phyloP scores from a whole-genome alignment of 805 yeast genomes.

The Ascoidea rubescens region DNA sequence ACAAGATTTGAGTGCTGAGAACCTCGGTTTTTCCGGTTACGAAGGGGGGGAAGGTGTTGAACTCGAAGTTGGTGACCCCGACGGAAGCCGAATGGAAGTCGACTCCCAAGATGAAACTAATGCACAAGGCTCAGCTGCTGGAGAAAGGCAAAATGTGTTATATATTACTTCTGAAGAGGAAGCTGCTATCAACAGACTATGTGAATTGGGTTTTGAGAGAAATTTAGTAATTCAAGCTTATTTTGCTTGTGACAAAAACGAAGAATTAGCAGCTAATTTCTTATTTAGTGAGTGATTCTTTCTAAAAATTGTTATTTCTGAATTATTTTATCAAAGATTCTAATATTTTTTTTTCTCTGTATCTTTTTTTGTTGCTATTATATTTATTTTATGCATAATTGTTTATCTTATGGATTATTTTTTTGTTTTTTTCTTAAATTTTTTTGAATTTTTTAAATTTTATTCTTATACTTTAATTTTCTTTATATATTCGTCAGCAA shows the following conservation, averaged over 20 bases:
- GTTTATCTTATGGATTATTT: not conserved
- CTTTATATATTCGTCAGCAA: too few relatives aligned
- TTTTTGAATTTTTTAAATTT: too few relatives aligned
- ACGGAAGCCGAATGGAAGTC: conserved; percentile 10
- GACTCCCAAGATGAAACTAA: conserved; percentile 17
- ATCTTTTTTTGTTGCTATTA: not conserved
- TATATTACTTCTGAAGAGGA: conserved; percentile 70
- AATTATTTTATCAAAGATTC: not conserved
- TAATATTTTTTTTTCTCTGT: not conserved
- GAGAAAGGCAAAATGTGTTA: conserved; percentile 32
- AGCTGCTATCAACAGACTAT: conserved; percentile 76
- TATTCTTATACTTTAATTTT: too few relatives aligned
- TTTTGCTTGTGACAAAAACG: conserved; percentile 96
- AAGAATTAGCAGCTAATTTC: conserved; percentile 90
- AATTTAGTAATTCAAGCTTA: conserved; percentile 81
- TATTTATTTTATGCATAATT: not conserved
- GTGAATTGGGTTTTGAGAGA: conserved; percentile 89
- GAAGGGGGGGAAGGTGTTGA: conserved; percentile 21
- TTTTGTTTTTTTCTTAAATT: not conserved
- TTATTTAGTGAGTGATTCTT: conserved; percentile 44
- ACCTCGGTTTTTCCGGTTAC: conserved; percentile 43
- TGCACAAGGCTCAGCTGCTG: conserved; percentile 24
- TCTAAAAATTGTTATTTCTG: not conserved
- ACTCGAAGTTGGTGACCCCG: conserved; percentile 21
- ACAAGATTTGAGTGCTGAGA: conserved; percentile 62